A percentile compares a stretch with the other conserved stretches of the same genome.
phyloP scores from a whole-genome alignment of 805 yeast species.

The Sugiyamaella lignohabitans region DNA sequence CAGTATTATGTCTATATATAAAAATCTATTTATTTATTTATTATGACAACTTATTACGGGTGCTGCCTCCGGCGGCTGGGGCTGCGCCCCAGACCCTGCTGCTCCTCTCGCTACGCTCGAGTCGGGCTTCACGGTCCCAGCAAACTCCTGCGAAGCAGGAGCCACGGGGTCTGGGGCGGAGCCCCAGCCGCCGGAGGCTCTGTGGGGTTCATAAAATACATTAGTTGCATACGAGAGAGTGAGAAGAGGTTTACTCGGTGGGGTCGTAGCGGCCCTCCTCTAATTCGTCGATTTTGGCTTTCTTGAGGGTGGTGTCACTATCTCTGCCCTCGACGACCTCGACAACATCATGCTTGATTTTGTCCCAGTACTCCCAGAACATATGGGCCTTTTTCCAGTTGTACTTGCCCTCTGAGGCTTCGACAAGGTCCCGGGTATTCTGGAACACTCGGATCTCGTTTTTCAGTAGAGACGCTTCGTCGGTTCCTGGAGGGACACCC shows the following conservation, averaged over 20 bases:
- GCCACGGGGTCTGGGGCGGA: neutral
- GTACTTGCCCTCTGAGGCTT: constrained; percentile 19
- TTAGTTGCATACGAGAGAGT: no score
- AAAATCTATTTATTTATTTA: constrained; percentile 8
- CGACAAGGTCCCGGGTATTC: constrained; percentile 18
- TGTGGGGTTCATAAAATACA: no score
- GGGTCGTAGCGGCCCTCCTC: constrained; percentile 24
- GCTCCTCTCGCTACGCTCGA: neutral
- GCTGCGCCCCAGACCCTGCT: neutral
- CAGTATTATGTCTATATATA: neutral
- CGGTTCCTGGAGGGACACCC: constrained; percentile 19
- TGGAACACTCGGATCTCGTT: constrained; percentile 21
- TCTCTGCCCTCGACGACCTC: constrained; percentile 14
- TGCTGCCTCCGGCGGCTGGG: neutral
- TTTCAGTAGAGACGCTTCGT: constrained; percentile 16
- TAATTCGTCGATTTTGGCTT: constrained; percentile 22
- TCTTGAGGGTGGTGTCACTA: neutral
- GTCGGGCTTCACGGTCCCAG: neutral
- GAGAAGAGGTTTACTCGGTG: neutral
- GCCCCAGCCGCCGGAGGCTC: neutral
- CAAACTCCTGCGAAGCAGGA: neutral
- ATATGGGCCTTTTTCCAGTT: constrained; percentile 23
- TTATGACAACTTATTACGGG: neutral
- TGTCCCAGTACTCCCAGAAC: constrained; percentile 36
- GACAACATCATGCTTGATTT: constrained; percentile 26